Evolutionary conservation across 352 stramenopile genomes (phyloP), one percentile per base, ranked within the genome.

Genomic region (Pythium phragmiticola): DNA sequence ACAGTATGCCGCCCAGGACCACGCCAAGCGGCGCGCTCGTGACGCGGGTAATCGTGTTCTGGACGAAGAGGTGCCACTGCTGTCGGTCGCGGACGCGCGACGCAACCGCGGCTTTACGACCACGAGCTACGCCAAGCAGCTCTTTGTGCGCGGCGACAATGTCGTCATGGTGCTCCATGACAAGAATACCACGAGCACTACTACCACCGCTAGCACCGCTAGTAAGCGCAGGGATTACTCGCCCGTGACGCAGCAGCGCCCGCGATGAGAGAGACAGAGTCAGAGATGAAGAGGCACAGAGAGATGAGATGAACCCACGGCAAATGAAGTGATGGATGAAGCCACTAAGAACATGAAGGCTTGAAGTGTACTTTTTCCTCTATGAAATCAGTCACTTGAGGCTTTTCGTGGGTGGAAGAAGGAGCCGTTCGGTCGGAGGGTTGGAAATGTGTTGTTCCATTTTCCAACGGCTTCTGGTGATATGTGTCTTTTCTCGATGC

Each of bases 61-160:
- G 16, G 42, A 21, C 7, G 56, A 17, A 42, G 2, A 9, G 0
- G 41, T 21, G 36, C 34, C 47, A 36, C 51, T 88, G 19, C 87
- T 88, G 49, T 90, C 80, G 5, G 68, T 78, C 46, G 72, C 77
- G 17, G 72, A 85, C 33, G 42, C 49, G 12, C 37, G 48, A 0
- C 76, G 69, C 46, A 89, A 90, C 60, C 73, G 72, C n/a, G 58
- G 66, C 8, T 73, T 85, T 19, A 68, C 66, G 43, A 66, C 70
- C 36, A 71, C 60, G n/a, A 68, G 78, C 41, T 83, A 85, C 56
- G 43, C 89, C 51, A 89, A 92, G 68, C 89, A 98, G 71, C 70
- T 98, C 33, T 87, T 98, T 59, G 78, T 98, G 28, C 81, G 94
- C 30, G 94, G 94, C 13, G 94, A 98, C 68, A 98, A 96, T 69